A percentile compares a stretch with the other conserved stretches of the same genome.
These are phyloP conservation scores for Penicillium corylophilum DNA, from an alignment of 2,329 filamentous ascomycete species.

Conservation along the genomic window DNA sequence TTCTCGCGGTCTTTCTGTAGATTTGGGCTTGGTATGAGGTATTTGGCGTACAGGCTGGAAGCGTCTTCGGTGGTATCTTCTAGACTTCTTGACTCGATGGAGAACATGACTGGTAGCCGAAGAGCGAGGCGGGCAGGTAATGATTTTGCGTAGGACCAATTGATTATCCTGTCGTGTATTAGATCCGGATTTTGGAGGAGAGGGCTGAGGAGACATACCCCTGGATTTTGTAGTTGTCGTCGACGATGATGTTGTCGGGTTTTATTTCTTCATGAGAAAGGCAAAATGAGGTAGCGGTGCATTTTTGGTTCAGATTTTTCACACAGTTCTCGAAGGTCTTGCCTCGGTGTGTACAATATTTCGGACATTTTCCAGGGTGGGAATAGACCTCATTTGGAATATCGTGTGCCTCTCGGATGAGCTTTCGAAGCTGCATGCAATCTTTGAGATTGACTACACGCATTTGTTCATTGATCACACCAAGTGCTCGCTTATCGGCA, in stretches of 20 bases:
- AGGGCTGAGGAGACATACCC: background rate
- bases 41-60: background rate
- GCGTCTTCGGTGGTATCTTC: background rate
- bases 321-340: background rate
- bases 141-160: background rate
- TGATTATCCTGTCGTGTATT: background rate
- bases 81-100: background rate
- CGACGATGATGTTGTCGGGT: background rate
- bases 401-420: background rate
- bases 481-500: background rate
- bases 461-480: background rate
- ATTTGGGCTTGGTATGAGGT: background rate
- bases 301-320: background rate
- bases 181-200: background rate
- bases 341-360: background rate
- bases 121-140: background rate
- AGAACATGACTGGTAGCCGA: background rate
- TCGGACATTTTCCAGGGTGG: background rate
- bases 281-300: too few relatives aligned
- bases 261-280: background rate
- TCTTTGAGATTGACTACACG: background rate
- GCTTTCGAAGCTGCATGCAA: background rate
- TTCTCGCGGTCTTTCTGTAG: background rate
- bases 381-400: background rate
- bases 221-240: conserved; percentile 1